Evolutionary conservation across 1,284 basidiomycete species (phyloP), one percentile per base, ranked within the genome.

Genomic region (Pisolithus thermaeus): DNA sequence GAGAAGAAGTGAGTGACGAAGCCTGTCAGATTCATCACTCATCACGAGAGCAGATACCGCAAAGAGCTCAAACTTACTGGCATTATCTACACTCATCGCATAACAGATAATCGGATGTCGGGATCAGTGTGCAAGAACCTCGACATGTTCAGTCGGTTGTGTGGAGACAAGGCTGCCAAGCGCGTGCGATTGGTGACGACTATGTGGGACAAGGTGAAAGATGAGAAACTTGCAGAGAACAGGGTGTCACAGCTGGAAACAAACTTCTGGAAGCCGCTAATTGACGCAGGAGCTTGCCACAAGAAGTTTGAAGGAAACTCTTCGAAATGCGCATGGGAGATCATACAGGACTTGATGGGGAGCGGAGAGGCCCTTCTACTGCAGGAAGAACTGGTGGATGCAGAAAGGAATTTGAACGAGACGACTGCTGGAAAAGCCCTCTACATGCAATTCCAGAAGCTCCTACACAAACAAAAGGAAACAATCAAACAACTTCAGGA

Each of bases 81-180:
- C 0, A 61, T 79, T 47, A 67, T 79, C 18, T 80, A 78, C 60
- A 60, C 76, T 53, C 77, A 79, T 52, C 69, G 73, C 11, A 80
- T 80, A 50, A 70, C 72, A 11, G 76, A 79, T 55, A 66, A 67
- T 57, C 69, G 75, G 9, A 64, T 79, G 56, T 68, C 71, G n/a
- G 75, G 75, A 16, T 70, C 73, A 41, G 71, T 68, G 12, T 56
- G 58, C 12, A 71, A 69, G 32, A 79, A 73, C 57, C 73, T 79
- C 52, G 62, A 63, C 30, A 65, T 77, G 60, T 77, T 78, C 55
- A 58, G 70, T 25, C 65, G 68, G 49, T 60, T 77, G 8, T 77
- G 74, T 49, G 76, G 76, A 0, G 70, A 73, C 30, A 56, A 56
- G 0, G 65, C 70, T 0, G 61, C 76, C 20, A 58, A 62, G 41